Percentiles rank a stretch among this genome's conserved stretches.
These are phyloP conservation scores for Aspergillus coremiiformis DNA, from an alignment of 495 filamentous ascomycete species.

Conservation along the genomic window DNA sequence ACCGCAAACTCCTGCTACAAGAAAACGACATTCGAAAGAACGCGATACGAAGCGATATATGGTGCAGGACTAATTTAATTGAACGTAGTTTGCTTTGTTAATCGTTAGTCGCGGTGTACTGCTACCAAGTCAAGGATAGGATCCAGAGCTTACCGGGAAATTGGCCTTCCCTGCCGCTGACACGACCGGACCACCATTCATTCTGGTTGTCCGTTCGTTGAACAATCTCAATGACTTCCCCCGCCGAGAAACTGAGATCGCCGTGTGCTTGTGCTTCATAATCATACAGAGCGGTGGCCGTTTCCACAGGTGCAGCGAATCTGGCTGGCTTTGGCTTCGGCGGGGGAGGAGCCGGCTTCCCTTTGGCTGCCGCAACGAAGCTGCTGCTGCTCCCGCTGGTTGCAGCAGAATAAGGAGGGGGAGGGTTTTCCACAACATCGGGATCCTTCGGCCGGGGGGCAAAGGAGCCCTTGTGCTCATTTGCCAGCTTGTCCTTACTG, in stretches of 20 bases:
- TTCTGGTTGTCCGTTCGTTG: slow-evolving; percentile 77
- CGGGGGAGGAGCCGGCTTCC: slow-evolving; percentile 85
- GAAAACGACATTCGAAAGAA: slow-evolving; percentile 3
- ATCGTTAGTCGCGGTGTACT: slow-evolving; percentile 5
- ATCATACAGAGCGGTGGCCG: slow-evolving; percentile 80
- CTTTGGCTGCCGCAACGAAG: slow-evolving; percentile 59
- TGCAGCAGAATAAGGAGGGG: slow-evolving; percentile 57
- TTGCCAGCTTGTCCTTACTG: slow-evolving; percentile 31
- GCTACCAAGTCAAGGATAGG: background rate
- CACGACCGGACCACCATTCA: slow-evolving; percentile 89
- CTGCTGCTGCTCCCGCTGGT: slow-evolving; percentile 44
- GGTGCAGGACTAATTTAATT: slow-evolving; percentile 30
- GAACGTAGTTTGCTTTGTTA: slow-evolving; percentile 39
- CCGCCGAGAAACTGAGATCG: slow-evolving; percentile 84
- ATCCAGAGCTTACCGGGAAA: slow-evolving; percentile 82
- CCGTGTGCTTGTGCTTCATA: slow-evolving; percentile 94
- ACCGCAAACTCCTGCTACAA: slow-evolving; percentile 8
- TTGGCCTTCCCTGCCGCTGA: slow-evolving; percentile 74
- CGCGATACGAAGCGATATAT: slow-evolving; percentile 8
- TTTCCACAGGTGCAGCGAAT: slow-evolving; percentile 64
- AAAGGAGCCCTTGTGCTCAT: slow-evolving; percentile 30
- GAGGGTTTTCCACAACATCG: slow-evolving; percentile 54
- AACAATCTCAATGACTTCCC: slow-evolving; percentile 86
- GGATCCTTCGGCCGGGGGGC: slow-evolving; percentile 33
- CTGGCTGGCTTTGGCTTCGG: slow-evolving; percentile 82